phyloP scores from a whole-genome alignment of 345 rosid species.

The Odontarrhena argentea region DNA sequence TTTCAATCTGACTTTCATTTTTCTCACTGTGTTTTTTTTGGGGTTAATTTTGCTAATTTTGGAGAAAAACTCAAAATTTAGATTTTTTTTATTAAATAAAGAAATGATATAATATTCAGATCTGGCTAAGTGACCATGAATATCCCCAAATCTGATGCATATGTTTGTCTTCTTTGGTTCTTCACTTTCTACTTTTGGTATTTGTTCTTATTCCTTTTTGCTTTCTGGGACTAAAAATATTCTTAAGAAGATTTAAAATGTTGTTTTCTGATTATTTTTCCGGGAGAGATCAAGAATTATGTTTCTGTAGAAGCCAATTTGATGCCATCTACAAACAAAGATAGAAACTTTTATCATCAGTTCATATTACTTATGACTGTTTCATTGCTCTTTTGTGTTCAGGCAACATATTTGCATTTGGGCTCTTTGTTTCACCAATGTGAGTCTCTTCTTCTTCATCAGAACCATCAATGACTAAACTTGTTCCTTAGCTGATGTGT shows the following conservation, averaged over 20 bases:
- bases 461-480: background rate
- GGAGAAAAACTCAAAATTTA: background rate
- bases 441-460: conserved; percentile 43
- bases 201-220: background rate
- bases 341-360: background rate
- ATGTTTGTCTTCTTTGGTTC: background rate
- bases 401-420: conserved; percentile 88
- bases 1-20: background rate
- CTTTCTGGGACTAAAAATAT: background rate
- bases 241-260: background rate
- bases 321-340: background rate
- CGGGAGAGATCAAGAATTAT: background rate
- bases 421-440: conserved; percentile 83
- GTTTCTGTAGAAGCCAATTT: background rate
- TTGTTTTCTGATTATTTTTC: background rate
- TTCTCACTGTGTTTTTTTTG: background rate
- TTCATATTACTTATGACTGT: background rate
- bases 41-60: conserved; percentile 9
- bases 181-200: background rate
- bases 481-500: conserved; percentile 11
- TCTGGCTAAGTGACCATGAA: conserved; percentile 22
- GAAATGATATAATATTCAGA: background rate
- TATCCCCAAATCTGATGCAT: conserved; percentile 17
- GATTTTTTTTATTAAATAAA: background rate
- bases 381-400: conserved; percentile 41